Conservation (phyloP, 768 basidiomycete species). For the Mycena belliarum region DNA sequence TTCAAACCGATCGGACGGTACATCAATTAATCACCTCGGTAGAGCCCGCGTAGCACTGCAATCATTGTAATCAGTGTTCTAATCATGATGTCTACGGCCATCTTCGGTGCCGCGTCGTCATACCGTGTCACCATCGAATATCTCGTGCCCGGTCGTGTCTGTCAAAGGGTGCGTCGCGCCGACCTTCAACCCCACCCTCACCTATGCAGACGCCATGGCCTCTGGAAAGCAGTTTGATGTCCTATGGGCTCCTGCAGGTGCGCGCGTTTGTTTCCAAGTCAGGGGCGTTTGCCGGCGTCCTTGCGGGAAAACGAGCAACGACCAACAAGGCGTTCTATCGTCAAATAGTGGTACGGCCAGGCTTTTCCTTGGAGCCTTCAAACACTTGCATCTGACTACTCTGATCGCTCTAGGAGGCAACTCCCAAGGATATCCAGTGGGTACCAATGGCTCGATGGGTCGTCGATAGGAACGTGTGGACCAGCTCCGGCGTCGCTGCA, state of each 20-base stretch:
- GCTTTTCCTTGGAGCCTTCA: neutral
- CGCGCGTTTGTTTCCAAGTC: too few relatives aligned
- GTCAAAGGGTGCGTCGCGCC: neutral
- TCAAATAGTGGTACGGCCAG: slow-evolving; percentile 26
- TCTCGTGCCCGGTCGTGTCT: slow-evolving; percentile 14
- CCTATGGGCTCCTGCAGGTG: slow-evolving; percentile 22
- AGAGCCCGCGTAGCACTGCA: too few relatives aligned
- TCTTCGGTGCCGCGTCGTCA: slow-evolving; percentile 7
- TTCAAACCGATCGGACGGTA: too few relatives aligned
- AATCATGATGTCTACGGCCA: too few relatives aligned
- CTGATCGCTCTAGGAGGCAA: slow-evolving; percentile 8
- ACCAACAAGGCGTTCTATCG: slow-evolving; percentile 18
- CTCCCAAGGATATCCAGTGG: slow-evolving; percentile 32
- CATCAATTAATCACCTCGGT: too few relatives aligned
- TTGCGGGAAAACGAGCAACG: too few relatives aligned
- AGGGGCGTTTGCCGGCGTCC: too few relatives aligned
- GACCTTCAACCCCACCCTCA: slow-evolving; percentile 18
- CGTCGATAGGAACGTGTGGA: slow-evolving; percentile 37
- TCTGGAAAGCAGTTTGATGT: slow-evolving; percentile 20
- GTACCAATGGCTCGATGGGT: slow-evolving; percentile 38
- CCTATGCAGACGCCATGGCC: slow-evolving; percentile 14
- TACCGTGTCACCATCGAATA: slow-evolving; percentile 16
- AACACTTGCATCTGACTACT: too few relatives aligned
- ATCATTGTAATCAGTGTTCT: too few relatives aligned
- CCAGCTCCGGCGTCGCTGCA: slow-evolving; percentile 37